These are phyloP conservation scores for Fusarium drepaniforme DNA, from an alignment of 2,329 filamentous ascomycete species.

Conservation along the genomic window DNA sequence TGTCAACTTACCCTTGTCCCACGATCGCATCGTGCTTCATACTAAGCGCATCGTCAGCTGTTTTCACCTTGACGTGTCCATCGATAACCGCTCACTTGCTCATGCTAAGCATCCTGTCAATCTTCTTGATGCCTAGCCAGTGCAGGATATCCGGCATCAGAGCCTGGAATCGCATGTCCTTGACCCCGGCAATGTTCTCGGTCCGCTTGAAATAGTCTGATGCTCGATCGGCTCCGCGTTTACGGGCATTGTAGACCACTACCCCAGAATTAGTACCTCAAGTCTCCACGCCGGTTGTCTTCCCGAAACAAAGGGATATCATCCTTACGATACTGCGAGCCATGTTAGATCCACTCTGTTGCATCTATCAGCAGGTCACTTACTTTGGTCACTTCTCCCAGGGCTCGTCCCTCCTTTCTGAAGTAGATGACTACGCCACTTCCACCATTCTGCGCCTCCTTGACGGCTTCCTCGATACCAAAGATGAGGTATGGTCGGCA, in stretches of 20 bases:
- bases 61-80: constrained; percentile 21
- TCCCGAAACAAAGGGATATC: constrained; percentile 4
- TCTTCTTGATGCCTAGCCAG: constrained; percentile 98
- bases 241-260: constrained; percentile 83
- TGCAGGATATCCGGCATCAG: constrained; percentile 98
- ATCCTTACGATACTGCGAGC: constrained; percentile 37
- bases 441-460: constrained; percentile 93
- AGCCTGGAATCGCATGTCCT: constrained; percentile 97
- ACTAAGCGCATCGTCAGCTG: constrained; percentile 58
- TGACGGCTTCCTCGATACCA: constrained; percentile 96
- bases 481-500: constrained; percentile 96
- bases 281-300: constrained; percentile 13
- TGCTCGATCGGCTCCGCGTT: constrained; percentile 82
- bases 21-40: constrained; percentile 95
- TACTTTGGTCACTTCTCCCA: constrained; percentile 96
- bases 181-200: constrained; percentile 98
- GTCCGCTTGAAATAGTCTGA: constrained; percentile 97
- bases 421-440: constrained; percentile 98
- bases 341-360: constrained; percentile 29
- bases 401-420: constrained; percentile 93
- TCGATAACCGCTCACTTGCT: constrained; percentile 77
- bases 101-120: constrained; percentile 98
- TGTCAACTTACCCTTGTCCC: constrained; percentile 73
- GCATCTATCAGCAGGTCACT: constrained; percentile 46
- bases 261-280: constrained; percentile 34